Evolutionary conservation across 768 basidiomycete genomes (phyloP), one percentile per base, ranked within the genome.

Genomic region (Boletus huronensis): DNA sequence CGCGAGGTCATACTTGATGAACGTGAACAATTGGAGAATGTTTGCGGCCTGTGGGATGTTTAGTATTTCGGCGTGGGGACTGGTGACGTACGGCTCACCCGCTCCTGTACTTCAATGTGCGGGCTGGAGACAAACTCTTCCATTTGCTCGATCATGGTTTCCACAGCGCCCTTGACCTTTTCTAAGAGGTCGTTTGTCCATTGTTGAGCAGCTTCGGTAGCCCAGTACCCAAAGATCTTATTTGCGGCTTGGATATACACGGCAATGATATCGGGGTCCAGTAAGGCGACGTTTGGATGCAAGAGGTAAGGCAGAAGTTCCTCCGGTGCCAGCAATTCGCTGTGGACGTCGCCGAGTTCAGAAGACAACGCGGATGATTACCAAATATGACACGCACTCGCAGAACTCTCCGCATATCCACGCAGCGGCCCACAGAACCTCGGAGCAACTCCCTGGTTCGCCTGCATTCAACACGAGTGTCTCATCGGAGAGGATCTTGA

Each of bases 351-450:
- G 52, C 16, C 52, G 50, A 58, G 19, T 62, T 62, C 19, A 63
- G 32, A 46, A 29, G 17, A 38, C 17, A 3, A 23, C 11, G 1
- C 17, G 7, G 1, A 17, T 7, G 21, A 31, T 25, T 7, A 45
- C 17, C 14, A 19, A 17, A 32, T 29, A 14, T 6, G 23, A 50
- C 21, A 75, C 87, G 67, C 61, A 94, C 95, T 84, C 79, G 79
- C 88, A 87, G 68, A 93, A 92, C 72, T 99, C 97, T 19, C 95
- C 96, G 58, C 91, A 93, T 60, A 98, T 90, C 90, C 92, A 99
- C 6, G 93, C 93, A 10, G 94, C 95, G 0, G 95, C 97, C 82
- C 90, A 93, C 2, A 97, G 74, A 9, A 96, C 82, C 64, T 95
- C 91, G 0, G 85, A 82, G 63, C 91, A 95, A 65, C 84, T 85